These are phyloP conservation scores for Lentinula sp. DNA, from an alignment of 768 basidiomycete genomes.

Conservation along the genomic window DNA sequence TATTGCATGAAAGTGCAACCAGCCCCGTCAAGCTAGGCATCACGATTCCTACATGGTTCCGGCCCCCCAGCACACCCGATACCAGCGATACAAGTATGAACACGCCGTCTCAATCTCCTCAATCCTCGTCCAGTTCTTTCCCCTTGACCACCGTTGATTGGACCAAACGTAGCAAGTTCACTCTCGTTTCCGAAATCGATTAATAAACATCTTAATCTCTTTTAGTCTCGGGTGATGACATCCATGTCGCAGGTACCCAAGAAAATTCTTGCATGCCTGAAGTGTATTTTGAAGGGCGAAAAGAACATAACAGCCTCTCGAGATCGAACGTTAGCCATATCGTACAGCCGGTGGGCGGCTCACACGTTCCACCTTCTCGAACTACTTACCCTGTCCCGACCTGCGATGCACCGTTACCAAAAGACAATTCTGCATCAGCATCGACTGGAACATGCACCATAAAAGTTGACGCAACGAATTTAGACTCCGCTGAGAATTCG, in stretches of 20 bases:
- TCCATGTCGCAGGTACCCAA: not conserved
- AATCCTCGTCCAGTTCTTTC: not conserved
- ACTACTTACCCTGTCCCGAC: not conserved
- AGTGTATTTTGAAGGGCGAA: not conserved
- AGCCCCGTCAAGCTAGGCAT: not conserved
- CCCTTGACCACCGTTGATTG: not conserved
- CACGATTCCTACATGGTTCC: not conserved
- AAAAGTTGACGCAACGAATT: no score
- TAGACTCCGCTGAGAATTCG: not conserved
- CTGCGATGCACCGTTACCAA: not conserved
- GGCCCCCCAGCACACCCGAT: not conserved
- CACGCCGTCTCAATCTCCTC: not conserved
- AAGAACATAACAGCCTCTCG: not conserved
- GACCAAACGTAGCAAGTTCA: not conserved
- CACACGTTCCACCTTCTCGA: constrained; percentile 4
- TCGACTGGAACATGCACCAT: not conserved
- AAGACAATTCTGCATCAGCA: not conserved
- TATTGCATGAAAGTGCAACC: not conserved
- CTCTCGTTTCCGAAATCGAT: not conserved
- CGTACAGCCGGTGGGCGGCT: not conserved
- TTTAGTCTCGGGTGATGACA: not conserved
- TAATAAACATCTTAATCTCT: no score
- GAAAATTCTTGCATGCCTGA: not conserved
- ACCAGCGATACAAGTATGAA: not conserved
- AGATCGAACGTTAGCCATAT: not conserved